Base-by-base conservation (phyloP, 257 asterid genomes). In the Coffea canephora region DNA sequence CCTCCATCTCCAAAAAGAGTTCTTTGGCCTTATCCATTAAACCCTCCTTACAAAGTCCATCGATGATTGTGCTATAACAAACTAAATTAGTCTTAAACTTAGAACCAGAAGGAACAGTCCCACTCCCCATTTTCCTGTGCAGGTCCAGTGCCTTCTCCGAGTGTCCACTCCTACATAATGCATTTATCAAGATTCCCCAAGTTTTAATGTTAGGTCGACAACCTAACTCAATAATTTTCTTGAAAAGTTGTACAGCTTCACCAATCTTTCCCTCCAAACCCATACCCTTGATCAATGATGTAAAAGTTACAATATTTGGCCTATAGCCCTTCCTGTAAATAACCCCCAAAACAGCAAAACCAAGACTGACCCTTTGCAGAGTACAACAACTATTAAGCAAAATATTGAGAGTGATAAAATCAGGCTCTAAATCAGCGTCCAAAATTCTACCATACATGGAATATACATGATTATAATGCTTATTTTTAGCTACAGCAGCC, bases 91-190 rank as follows among this genome's bases (percentile, higher is more conserved):
- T 91, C 77, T 49, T 64, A 84, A 84, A 92, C 49, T 70, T 82
- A 46, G 80, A 55, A 74, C 87, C 87, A 34, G 74, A 72, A 6
- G 86, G 85, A 71, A 72, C 74, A 66, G 78, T 75, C 36, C 91
- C 90, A 21, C 81, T 75, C 45, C 46, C 84, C 69, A 90, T 82
- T 65, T 89, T 89, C 74, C 82, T 78, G 57, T 89, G 95, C 87
- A 92, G 68, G 83, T 85, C 76, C 4, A 93, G 85, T 6, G 92
- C 96, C 77, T 78, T 79, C 86, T 83, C 85, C 0, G 89, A 84
- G 76, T 94, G 83, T 4, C 98, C 94, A 81, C 84, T 89, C 84
- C 90, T 89, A 77, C 95, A 94, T 31, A 94, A 77, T 66, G 94
- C 92, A 85, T 87, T 86, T 80, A 84, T 76, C 88, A 90, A 82